Percentiles rank a stretch among this genome's conserved stretches.
phyloP scores from a whole-genome alignment of 2,329 filamentous ascomycete genomes.

The Botrytis galanthina region DNA sequence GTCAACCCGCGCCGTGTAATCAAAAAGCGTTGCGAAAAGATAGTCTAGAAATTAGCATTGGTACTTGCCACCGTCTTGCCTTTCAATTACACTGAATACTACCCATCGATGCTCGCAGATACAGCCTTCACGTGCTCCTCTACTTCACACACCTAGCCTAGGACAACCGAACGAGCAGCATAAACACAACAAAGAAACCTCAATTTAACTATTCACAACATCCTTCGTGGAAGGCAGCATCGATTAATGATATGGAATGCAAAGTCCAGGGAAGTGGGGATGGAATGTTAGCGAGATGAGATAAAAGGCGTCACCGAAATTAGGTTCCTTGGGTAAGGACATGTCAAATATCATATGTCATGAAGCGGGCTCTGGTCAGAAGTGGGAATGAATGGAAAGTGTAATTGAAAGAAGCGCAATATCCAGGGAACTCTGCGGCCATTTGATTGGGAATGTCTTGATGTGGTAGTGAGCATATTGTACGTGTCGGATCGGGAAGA shows the following conservation, averaged over 20 bases:
- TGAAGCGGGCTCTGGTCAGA: background rate
- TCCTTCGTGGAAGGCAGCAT: background rate
- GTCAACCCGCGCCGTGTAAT: no score
- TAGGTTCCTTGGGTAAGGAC: background rate
- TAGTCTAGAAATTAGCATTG: background rate
- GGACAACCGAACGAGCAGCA: background rate
- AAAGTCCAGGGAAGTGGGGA: background rate
- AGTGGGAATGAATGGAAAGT: background rate
- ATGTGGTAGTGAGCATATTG: background rate
- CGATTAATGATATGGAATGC: background rate
- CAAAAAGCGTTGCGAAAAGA: background rate
- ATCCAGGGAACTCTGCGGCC: background rate
- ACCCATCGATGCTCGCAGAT: background rate
- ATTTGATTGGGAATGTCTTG: background rate
- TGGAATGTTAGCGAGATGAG: background rate
- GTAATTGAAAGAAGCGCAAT: no score
- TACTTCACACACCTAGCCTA: background rate
- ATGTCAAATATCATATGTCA: background rate
- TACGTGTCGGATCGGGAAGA: background rate
- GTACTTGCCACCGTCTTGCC: background rate
- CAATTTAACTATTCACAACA: background rate
- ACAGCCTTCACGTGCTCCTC: background rate
- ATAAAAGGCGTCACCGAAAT: background rate
- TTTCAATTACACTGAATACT: background rate
- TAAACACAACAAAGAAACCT: background rate